Evolutionary conservation across 2,329 filamentous ascomycete genomes (phyloP).

Genomic region (Stachybotrys chlorohalonatus): DNA sequence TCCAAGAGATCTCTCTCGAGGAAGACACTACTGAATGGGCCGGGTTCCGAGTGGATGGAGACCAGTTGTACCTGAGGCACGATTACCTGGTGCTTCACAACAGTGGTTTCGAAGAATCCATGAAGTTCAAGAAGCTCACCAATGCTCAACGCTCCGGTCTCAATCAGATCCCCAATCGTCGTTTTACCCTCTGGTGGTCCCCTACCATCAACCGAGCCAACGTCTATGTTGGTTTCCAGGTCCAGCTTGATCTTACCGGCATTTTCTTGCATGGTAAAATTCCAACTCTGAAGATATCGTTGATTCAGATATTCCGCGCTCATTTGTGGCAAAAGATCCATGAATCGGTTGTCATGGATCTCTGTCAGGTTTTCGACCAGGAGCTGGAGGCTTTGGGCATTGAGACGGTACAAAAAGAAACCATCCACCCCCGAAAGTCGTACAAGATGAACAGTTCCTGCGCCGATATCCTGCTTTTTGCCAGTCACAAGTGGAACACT

Average conservation of each 20-base stretch:
- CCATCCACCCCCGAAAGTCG: conserved; percentile 95
- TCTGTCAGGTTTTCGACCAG: conserved; percentile 97
- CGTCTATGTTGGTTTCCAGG: conserved; percentile 98
- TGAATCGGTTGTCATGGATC: conserved; percentile 96
- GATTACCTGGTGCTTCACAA: conserved; percentile 38
- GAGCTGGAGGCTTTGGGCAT: conserved; percentile 93
- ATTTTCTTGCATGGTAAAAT: conserved; percentile 99
- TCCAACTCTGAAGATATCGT: conserved; percentile 90
- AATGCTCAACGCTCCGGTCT: conserved; percentile 95
- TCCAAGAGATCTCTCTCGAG: conserved; percentile 34
- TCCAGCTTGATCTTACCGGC: conserved; percentile 92
- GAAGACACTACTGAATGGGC: conserved; percentile 34
- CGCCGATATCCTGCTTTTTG: conserved; percentile 92
- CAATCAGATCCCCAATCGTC: conserved; percentile 97
- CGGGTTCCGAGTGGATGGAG: conserved; percentile 40
- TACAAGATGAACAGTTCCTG: conserved; percentile 99
- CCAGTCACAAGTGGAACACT: conserved; percentile 98
- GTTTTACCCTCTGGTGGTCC: conserved; percentile 97
- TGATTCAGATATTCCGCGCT: conserved; percentile 98
- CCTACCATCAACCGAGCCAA: conserved; percentile 91
- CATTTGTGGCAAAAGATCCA: conserved; percentile 99
- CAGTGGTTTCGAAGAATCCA: conserved; percentile 50
- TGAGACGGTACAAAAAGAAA: conserved; percentile 97
- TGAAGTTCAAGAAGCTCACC: conserved; percentile 99
- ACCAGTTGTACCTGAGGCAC: conserved; percentile 40